Evolutionary conservation across 1,284 basidiomycete species (phyloP).

Genomic region (Pulchroboletus neoregius): DNA sequence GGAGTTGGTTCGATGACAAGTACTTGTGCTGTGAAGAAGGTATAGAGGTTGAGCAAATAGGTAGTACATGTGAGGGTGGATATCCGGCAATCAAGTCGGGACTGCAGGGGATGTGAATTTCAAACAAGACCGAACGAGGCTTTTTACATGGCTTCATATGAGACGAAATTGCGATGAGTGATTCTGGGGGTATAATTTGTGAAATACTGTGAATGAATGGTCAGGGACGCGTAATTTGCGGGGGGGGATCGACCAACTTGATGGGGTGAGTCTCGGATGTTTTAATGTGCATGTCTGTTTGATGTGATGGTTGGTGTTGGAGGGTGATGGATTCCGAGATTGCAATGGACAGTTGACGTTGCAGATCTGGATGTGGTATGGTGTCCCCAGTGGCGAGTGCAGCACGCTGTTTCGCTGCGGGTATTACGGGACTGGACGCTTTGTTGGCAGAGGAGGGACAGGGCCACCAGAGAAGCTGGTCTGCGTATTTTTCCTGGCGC

Average conservation of each 20-base stretch:
- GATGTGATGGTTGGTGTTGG: conserved; percentile 1
- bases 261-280: conserved; percentile 84
- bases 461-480: conserved; percentile 54
- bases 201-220: conserved; percentile 49
- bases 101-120: conserved; percentile 41
- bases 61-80: conserved; percentile 18
- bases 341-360: conserved; percentile 21
- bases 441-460: conserved; percentile 19
- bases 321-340: conserved; percentile 20
- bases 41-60: conserved; percentile 9
- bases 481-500: conserved; percentile 51
- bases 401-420: conserved; percentile 24
- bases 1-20: conserved; percentile 28
- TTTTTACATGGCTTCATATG: conserved; percentile 39
- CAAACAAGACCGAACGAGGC: conserved; percentile 45
- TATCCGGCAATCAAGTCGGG: conserved; percentile 38
- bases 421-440: conserved; percentile 19
- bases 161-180: conserved; percentile 52
- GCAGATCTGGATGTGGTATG: conserved; percentile 21
- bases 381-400: conserved; percentile 22
- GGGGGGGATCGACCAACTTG: conserved; percentile 48
- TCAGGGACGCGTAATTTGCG: conserved; percentile 9
- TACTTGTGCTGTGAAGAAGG: conserved; percentile 22
- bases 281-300: conserved; percentile 41
- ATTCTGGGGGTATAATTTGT: conserved; percentile 59